A percentile compares a stretch with the other conserved stretches of the same genome.
Conservation (phyloP, 2,329 filamentous ascomycete species). For the Dothideomycetes sp. region DNA sequence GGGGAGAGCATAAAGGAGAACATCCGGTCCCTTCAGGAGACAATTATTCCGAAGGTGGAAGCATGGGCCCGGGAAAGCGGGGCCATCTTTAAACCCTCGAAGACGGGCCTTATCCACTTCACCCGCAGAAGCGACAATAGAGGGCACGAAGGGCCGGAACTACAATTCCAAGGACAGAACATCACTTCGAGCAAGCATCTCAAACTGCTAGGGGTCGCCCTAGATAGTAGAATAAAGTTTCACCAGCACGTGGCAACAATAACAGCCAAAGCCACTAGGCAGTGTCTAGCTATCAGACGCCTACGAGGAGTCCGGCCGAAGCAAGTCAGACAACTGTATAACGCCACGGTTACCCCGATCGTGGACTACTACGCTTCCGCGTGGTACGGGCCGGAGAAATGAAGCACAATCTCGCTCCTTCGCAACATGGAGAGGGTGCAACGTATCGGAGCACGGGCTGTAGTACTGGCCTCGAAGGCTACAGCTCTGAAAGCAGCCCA, state of each 20-base stretch:
- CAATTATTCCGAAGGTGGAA: constrained; percentile 11
- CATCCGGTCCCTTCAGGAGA: background rate
- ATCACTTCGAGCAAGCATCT: background rate
- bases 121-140: constrained; percentile 1
- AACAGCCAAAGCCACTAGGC: background rate
- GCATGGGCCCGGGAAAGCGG: constrained; percentile 13
- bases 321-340: background rate
- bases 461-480: constrained; percentile 1
- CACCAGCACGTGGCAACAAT: background rate
- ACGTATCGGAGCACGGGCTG: background rate
- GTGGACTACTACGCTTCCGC: constrained; percentile 1
- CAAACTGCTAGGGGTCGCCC: background rate
- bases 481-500: background rate
- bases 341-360: background rate
- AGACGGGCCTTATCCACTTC: constrained; percentile 9
- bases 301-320: background rate
- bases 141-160: background rate
- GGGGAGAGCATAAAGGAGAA: constrained; percentile 2
- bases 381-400: background rate
- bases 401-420: background rate
- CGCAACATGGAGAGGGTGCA: constrained; percentile 1
- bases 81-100: constrained; percentile 6
- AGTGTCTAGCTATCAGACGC: background rate
- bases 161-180: background rate
- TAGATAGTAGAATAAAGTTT: background rate